Conservation (phyloP, 1,139 yeast species). For the Geotrichum phurueaensis region DNA sequence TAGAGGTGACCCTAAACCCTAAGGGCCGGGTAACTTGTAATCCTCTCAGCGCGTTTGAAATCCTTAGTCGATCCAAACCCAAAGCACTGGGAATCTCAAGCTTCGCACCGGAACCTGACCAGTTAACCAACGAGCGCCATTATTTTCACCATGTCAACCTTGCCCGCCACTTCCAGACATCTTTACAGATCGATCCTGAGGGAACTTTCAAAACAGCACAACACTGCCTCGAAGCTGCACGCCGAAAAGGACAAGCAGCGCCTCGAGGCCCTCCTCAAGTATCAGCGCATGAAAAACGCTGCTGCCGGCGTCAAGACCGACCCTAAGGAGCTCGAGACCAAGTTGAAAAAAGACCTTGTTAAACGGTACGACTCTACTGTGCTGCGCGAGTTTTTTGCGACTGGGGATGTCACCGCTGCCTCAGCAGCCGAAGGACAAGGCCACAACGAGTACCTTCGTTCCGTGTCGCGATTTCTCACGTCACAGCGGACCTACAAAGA, state of each 20-base stretch:
- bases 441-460: conserved; percentile 39
- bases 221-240: conserved; percentile 29
- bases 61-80: neutral
- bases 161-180: conserved; percentile 3
- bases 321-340: conserved; percentile 4
- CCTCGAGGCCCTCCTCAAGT: conserved; percentile 25
- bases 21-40: conserved; percentile 9
- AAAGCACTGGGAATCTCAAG: neutral
- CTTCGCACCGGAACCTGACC: neutral
- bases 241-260: conserved; percentile 23
- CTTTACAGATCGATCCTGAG: conserved; percentile 30
- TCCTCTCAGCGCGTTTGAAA: neutral
- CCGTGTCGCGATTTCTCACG: conserved; percentile 51
- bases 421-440: conserved; percentile 15
- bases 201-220: conserved; percentile 32
- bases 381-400: conserved; percentile 22
- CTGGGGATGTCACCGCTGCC: neutral
- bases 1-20: conserved; percentile 7
- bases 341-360: conserved; percentile 4
- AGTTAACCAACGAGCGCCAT: neutral
- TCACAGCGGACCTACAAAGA: conserved; percentile 76
- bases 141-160: neutral
- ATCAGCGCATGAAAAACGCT: conserved; percentile 20
- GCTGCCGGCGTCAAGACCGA: conserved; percentile 16
- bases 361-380: conserved; percentile 23